Percentiles rank a stretch among this genome's conserved stretches.
These are phyloP conservation scores for Starmera amethionina DNA, from an alignment of 805 yeast genomes.

Conservation along the genomic window DNA sequence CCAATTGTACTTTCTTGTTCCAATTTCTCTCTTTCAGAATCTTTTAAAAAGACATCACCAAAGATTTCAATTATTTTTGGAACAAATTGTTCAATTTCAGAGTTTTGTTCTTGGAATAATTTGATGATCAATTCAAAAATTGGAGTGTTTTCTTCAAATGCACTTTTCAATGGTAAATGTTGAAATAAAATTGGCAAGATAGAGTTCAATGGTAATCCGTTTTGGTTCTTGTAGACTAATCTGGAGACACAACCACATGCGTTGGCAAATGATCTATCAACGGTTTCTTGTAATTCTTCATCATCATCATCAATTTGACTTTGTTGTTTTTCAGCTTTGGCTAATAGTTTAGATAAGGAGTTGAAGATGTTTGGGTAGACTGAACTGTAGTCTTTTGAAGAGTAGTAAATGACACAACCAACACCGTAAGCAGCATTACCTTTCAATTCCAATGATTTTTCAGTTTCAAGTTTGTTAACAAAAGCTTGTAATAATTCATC, in stretches of 20 bases:
- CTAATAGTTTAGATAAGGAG: slow-evolving; percentile 60
- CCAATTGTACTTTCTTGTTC: slow-evolving; percentile 72
- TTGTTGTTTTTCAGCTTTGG: slow-evolving; percentile 70
- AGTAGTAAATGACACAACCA: slow-evolving; percentile 55
- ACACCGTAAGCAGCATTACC: slow-evolving; percentile 95
- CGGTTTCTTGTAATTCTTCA: slow-evolving; percentile 69
- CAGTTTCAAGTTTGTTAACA: slow-evolving; percentile 57
- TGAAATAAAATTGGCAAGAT: slow-evolving; percentile 64
- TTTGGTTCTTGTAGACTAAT: slow-evolving; percentile 65
- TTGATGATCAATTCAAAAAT: slow-evolving; percentile 69
- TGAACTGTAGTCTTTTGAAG: slow-evolving; percentile 35
- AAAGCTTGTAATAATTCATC: slow-evolving; percentile 66
- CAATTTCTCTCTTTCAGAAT: slow-evolving; percentile 61
- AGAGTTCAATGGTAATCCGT: slow-evolving; percentile 66
- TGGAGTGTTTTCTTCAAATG: slow-evolving; percentile 88
- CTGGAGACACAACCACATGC: slow-evolving; percentile 97
- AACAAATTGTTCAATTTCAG: slow-evolving; percentile 42
- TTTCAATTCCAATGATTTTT: slow-evolving; percentile 77
- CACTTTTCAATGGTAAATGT: slow-evolving; percentile 81
- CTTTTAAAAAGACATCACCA: slow-evolving; percentile 63
- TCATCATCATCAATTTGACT: slow-evolving; percentile 42
- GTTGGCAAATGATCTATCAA: slow-evolving; percentile 81
- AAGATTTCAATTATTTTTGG: slow-evolving; percentile 59
- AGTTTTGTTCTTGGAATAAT: slow-evolving; percentile 57
- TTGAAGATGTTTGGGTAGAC: slow-evolving; percentile 61